Conservation (phyloP, 768 basidiomycete species). For the Cubamyces lactineus region DNA sequence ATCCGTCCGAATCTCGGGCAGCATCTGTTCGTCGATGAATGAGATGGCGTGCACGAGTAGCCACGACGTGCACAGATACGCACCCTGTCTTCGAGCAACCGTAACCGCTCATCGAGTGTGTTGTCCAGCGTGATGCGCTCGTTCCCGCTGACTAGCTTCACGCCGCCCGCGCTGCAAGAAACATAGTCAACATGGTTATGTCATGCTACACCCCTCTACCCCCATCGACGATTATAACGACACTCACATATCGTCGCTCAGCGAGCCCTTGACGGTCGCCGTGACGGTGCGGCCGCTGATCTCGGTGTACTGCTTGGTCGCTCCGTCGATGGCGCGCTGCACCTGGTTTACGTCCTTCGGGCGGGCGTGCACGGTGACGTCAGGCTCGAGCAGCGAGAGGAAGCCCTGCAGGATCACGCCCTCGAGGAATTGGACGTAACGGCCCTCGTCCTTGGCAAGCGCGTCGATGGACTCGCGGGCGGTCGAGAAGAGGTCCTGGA, state of each 20-base stretch:
- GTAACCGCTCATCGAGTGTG: constrained; percentile 89
- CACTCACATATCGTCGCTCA: constrained; percentile 71
- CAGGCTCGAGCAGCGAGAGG: constrained; percentile 78
- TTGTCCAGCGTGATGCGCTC: constrained; percentile 91
- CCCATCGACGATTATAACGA: too few relatives aligned
- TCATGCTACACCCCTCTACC: not conserved
- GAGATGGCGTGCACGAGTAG: not conserved
- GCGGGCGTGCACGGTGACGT: constrained; percentile 67
- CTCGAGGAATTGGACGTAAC: constrained; percentile 83
- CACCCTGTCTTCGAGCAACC: constrained; percentile 88
- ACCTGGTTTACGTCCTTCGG: constrained; percentile 65
- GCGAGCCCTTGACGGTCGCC: constrained; percentile 59
- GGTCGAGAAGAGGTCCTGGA: constrained; percentile 84
- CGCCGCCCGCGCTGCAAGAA: constrained; percentile 75
- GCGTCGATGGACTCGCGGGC: constrained; percentile 66
- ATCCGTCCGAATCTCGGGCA: constrained; percentile 89
- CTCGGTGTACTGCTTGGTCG: constrained; percentile 69
- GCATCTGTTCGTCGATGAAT: constrained; percentile 61
- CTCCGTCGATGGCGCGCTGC: constrained; percentile 64
- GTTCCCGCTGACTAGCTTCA: constrained; percentile 72
- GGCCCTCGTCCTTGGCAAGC: constrained; percentile 64
- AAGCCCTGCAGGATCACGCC: constrained; percentile 85
- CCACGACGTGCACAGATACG: constrained; percentile 30
- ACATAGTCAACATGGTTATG: constrained; percentile 5
- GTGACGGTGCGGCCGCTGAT: constrained; percentile 72